These are phyloP conservation scores for Mentha longifolia DNA, from an alignment of 257 asterid species.

Conservation along the genomic window DNA sequence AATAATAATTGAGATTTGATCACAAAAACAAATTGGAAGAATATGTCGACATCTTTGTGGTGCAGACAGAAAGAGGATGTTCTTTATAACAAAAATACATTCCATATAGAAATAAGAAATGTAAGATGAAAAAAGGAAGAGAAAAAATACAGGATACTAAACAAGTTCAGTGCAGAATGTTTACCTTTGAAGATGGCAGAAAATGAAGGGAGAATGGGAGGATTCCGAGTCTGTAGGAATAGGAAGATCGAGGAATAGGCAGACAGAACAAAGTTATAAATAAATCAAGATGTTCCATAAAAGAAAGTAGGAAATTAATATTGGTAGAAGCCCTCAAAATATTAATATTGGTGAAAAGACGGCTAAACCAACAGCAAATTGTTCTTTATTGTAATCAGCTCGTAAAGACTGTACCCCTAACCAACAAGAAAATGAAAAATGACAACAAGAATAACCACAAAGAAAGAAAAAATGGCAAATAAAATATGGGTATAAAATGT, in stretches of 20 bases:
- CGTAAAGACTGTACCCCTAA: background rate
- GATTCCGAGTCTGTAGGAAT: slow-evolving; percentile 72
- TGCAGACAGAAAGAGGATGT: background rate
- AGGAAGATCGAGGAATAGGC: slow-evolving; percentile 7
- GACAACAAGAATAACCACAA: slow-evolving; percentile 7
- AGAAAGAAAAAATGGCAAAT: background rate
- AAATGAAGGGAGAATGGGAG: slow-evolving; percentile 91
- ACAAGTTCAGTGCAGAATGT: slow-evolving; percentile 23
- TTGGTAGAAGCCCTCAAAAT: slow-evolving; percentile 8
- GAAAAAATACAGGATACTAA: background rate
- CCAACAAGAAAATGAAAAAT: background rate
- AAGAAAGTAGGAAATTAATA: slow-evolving; percentile 20
- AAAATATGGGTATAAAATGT: background rate
- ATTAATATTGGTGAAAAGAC: background rate
- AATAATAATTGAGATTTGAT: too few species aligned
- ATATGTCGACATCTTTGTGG: background rate
- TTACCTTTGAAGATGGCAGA: slow-evolving; percentile 73
- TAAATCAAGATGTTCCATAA: slow-evolving; percentile 21
- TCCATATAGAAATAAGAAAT: background rate
- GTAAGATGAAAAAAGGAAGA: background rate
- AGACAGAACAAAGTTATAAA: slow-evolving; percentile 1
- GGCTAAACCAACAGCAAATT: background rate
- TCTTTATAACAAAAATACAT: background rate
- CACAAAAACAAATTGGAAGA: background rate
- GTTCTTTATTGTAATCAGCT: background rate